Evolutionary conservation across 1,284 basidiomycete genomes (phyloP).

Genomic region (Microbotryum scabiosae): DNA sequence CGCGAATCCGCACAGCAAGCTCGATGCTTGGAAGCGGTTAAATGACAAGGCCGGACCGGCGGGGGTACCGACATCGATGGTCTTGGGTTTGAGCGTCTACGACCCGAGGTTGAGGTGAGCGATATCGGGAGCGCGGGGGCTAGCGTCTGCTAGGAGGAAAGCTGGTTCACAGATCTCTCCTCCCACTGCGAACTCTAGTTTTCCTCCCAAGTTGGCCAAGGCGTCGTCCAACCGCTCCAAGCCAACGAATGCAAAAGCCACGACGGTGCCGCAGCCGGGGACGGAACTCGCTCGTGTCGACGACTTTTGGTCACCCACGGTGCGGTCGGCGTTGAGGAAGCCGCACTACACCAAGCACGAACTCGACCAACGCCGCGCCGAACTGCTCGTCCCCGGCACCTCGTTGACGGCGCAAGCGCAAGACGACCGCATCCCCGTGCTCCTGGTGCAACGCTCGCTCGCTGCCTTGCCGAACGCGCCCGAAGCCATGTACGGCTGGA

Average conservation of each 20-base stretch:
- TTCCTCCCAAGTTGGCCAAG: conserved; percentile 67
- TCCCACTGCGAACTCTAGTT: conserved; percentile 45
- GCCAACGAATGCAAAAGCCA: conserved; percentile 25
- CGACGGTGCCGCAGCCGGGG: conserved; percentile 49
- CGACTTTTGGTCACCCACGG: conserved; percentile 57
- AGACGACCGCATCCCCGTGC: conserved; percentile 70
- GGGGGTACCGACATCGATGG: conserved; percentile 60
- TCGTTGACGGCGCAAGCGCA: conserved; percentile 54
- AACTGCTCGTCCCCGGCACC: conserved; percentile 67
- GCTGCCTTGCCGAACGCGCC: conserved; percentile 39
- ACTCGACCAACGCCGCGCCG: conserved; percentile 64
- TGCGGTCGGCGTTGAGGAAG: conserved; percentile 49
- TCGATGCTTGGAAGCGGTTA: conserved; percentile 62
- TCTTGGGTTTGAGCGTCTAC: conserved; percentile 64
- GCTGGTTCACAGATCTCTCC: not conserved
- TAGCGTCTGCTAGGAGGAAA: not conserved
- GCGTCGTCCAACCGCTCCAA: conserved; percentile 6
- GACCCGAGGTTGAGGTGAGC: conserved; percentile 68
- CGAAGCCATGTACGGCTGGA: conserved; percentile 63
- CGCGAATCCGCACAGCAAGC: conserved; percentile 28
- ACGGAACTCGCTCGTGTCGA: conserved; percentile 53
- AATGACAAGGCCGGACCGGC: conserved; percentile 45
- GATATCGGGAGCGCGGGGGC: not conserved
- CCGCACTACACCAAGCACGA: conserved; percentile 73
- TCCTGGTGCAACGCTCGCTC: conserved; percentile 72